Base-by-base conservation (phyloP, 441 rosid species). In the Theobroma grandiflorum region DNA sequence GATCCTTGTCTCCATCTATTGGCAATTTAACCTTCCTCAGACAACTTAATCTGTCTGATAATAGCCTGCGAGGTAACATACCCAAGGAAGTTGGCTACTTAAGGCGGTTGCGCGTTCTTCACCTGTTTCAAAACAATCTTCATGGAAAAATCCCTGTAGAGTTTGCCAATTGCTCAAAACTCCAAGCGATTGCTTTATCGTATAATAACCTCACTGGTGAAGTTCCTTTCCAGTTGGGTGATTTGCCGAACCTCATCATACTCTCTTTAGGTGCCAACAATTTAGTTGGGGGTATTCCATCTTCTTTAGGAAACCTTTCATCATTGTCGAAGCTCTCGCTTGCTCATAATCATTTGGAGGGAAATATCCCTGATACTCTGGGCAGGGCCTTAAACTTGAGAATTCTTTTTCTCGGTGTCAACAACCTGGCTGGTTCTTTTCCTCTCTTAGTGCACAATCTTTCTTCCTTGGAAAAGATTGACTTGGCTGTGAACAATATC, bases 261-360 rank as follows among this genome's bases (percentile, higher is more conserved):
- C 1, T 82, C 1, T 0, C 8, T 14, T 1, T 78, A 3, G 3
- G 3, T 6, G 0, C 2, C 0, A 78, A 71, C 26, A 38, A 53
- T 38, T 47, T 83, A 37, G 43, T 58, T 22, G 85, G 83, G 18
- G 53, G 4, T 12, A 75, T 80, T 49, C 79, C 75, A n/a, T 6
- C 72, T 76, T 72, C 79, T 22, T 1, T 74, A 2, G 49, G 74
- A 52, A 75, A 74, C 15, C 42, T 78, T 3, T n/a, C 80, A 0
- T 50, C 80, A 26, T 67, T 26, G 16, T 3, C 14, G 0, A 0
- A 2, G 4, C 58, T 3, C 14, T 10, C 1, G 4, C 58, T 40
- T 33, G 0, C 0, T 0, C 0, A 1, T 38, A 78, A 52, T 0
- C 10, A 20, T 10, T 78, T 9, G 16, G 53, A 8, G 55, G 80